Evolutionary conservation across 371 early-diverging fungal species (phyloP), one percentile per base, ranked within the genome.

Genomic region (Haplosporangium sp.): DNA sequence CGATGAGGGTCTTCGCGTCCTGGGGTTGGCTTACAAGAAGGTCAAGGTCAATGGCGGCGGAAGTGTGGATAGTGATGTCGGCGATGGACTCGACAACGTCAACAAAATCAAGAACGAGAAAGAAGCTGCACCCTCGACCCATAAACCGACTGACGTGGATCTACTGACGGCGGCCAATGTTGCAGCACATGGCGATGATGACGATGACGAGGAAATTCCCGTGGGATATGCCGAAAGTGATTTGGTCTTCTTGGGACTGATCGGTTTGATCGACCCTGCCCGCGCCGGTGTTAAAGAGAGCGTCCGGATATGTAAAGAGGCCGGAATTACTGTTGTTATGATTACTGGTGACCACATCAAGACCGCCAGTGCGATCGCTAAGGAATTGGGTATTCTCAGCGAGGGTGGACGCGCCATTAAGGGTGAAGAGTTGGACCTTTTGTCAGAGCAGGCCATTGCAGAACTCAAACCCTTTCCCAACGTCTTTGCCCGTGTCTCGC

Each of bases 301-400:
- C 68, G 85, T 93, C 6, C 82, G 76, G 12, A 85, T 82, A 41
- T 90, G 93, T 68, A 86, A 90, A 48, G 59, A 70, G 18, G 93
- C 93, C 3, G 94, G 94, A n/a, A 91, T 94, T 69, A 82, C 85
- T 9, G 93, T 94, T 45, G 84, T 91, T 42, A 93, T 94, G 93
- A 90, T 93, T 43, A 94, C 94, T 14, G 95, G 94, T 47, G 93
- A 94, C 64, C 93, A 93, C 65, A 82, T 89, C 52, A 86, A 85
- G 51, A 94, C 94, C 37, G 94, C 94, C 5, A 80, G 86, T 20
- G 92, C 94, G 16, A 91, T 94, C 62, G 93, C 93, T 37, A 83
- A 75, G 20, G 85, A 91, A 63, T 80, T 94, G 18, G 90, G 91
- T n/a, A 92, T 94, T 51, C 67, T 90, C 9, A 66, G 65, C 29